A percentile compares a stretch with the other conserved stretches of the same genome.
phyloP scores from a whole-genome alignment of 768 basidiomycete species.

The Boletus vermiculosoides region DNA sequence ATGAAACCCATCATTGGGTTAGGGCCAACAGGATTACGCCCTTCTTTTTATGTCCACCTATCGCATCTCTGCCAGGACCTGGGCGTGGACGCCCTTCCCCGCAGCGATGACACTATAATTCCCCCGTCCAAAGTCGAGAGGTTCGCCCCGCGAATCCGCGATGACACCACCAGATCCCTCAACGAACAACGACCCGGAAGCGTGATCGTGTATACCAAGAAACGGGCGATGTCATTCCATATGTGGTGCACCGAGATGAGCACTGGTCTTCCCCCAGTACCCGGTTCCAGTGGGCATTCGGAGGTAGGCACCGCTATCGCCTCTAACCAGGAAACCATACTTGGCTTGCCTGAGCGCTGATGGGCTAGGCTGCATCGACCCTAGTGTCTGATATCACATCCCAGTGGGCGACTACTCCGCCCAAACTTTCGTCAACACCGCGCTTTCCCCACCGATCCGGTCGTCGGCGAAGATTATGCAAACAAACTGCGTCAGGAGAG shows the following conservation, averaged over 20 bases:
- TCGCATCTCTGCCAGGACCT: constrained; percentile 48
- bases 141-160: constrained; percentile 74
- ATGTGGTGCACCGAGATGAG: too few relatives aligned
- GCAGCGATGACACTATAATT: constrained; percentile 87
- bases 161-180: constrained; percentile 90
- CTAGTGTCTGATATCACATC: background rate
- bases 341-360: constrained; percentile 70
- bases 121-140: constrained; percentile 79
- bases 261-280: too few relatives aligned
- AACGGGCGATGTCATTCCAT: background rate
- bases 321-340: constrained; percentile 82
- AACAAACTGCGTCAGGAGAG: constrained; percentile 61
- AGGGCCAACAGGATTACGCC: background rate
- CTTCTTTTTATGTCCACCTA: background rate
- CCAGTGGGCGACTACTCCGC: constrained; percentile 92
- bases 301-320: constrained; percentile 81
- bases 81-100: too few relatives aligned
- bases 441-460: constrained; percentile 81
- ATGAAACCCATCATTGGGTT: background rate
- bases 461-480: constrained; percentile 96
- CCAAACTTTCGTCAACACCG: constrained; percentile 84
- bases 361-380: background rate
- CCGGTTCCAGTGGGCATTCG: constrained; percentile 64
- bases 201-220: constrained; percentile 67
- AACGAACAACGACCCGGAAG: constrained; percentile 80